Base-by-base conservation (phyloP, 208 protist species). In the Leptomonas seymouri region DNA sequence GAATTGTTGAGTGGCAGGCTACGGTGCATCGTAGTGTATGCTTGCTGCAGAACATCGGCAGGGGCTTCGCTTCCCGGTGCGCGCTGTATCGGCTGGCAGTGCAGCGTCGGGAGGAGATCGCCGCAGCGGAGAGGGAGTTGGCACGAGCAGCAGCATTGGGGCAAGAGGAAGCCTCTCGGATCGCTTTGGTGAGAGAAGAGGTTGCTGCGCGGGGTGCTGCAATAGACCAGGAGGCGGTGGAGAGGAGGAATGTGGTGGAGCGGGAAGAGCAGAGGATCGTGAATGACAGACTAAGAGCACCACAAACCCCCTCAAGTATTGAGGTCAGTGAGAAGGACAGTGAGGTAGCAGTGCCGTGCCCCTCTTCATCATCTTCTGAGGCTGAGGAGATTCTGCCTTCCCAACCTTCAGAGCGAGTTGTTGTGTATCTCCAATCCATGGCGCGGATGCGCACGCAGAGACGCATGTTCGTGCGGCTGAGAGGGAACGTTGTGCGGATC, bases 41-140 rank as follows among this genome's bases (percentile, higher is more conserved):
- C 20, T 36, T 57, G 14, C 3, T 78, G 48, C 67, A 82, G 62
- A 67, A 72, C 46, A 30, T 82, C n/a, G 78, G 72, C 7, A 28
- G 63, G 1, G 78, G 78, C 12, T 55, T 59, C 28, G 0, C 60
- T 25, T 45, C 18, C 25, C 54, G 71, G 9, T 14, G 39, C 25
- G 21, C 44, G 9, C 11, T 71, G 2, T 46, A 14, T 39, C 2
- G 36, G 14, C 16, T 59, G 48, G n/a, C 30, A 5, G 39, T 23
- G 4, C 58, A 41, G 21, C 27, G 56, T 0, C 16, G 12, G 2
- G 42, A 50, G 1, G 46, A 48, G 20, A 15, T n/a, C 11, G 31
- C 41, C 14, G 53, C 44, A 1, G 30, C 51, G 1, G 18, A 45
- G 49, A 30, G 28, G 25, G 60, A 53, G n/a, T 31, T 18, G 16